Evolutionary conservation across 1,139 yeast genomes (phyloP), one percentile per base, ranked within the genome.

Genomic region (Candida sojae): DNA sequence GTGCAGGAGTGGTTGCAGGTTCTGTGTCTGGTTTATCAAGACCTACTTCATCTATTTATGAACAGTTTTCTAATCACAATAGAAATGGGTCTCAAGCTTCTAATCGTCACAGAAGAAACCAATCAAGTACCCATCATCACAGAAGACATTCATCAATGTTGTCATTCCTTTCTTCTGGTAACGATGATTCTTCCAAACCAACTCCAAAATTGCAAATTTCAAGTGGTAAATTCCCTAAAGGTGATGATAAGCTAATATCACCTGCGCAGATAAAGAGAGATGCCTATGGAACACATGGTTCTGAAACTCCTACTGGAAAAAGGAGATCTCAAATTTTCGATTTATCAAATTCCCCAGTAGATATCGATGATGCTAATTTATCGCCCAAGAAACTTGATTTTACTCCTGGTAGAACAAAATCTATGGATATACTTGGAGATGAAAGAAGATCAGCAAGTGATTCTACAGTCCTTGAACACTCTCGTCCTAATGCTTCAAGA

Each of bases 81-180:
- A 54, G 74, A 46, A 64, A 66, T 43, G 55, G 54, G 2, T 67
- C 73, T 3, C 58, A 53, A 42, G 43, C 55, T 23, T 57, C 67
- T 42, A 47, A 47, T 11, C 49, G 43, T 11, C 53, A 48, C 26
- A 49, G 41, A 26, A 54, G 57, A 44, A 68, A 66, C 40, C 62
- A 72, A 2, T 70, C 78, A 0, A 63, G 57, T 4, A 58, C 69
- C 3, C 52, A 47, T 36, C 54, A 55, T 40, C 71, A 73, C 54
- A 65, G 63, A 52, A 58, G 84, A 50, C 79, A 75, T 53, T 75
- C 81, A 0, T 75, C 81, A 0, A 66, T 77, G 34, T 76, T 77
- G 53, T 73, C 75, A 55, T 77, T 75, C 51, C 57, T 75, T 42
- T 71, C 79, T 2, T 42, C 44, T 5, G 68, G 67, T 6, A 55